Evolutionary conservation across 2,329 filamentous ascomycete species (phyloP).

Genomic region (Trichoderma endophyticum): DNA sequence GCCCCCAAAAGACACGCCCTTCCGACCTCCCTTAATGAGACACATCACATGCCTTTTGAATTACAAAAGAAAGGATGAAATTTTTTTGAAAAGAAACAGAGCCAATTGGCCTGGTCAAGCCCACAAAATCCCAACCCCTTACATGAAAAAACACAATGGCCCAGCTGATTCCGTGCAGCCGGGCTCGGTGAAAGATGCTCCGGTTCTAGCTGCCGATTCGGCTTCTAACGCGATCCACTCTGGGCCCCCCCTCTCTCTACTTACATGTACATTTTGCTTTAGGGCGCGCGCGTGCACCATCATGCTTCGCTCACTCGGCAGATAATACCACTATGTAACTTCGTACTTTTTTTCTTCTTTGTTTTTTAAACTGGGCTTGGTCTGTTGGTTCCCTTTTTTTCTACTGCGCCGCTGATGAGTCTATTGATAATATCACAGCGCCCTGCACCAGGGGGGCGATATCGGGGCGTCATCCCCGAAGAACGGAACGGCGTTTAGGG

Average conservation of each 20-base stretch:
- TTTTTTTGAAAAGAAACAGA: not conserved
- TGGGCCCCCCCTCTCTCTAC: not conserved
- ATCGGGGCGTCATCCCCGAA: constrained; percentile 1
- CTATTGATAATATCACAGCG: not conserved
- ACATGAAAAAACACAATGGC: not conserved
- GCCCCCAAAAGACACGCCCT: not conserved
- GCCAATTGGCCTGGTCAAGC: not conserved
- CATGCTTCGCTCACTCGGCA: not conserved
- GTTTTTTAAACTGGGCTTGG: not conserved
- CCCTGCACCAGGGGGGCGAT: not conserved
- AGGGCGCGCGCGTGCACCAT: not conserved
- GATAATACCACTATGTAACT: not conserved
- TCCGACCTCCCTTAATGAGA: not conserved
- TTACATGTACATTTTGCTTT: not conserved
- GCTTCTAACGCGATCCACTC: not conserved
- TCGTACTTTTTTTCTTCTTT: not conserved
- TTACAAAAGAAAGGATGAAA: not conserved
- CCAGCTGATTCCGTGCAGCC: not conserved
- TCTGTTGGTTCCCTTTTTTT: not conserved
- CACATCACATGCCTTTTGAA: not conserved
- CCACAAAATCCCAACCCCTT: not conserved
- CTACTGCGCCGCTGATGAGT: not conserved
- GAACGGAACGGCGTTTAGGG: not conserved
- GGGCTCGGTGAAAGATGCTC: constrained; percentile 13
- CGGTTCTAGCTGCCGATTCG: not conserved